phyloP scores from a whole-genome alignment of 2,329 filamentous ascomycete species.

The Hypoxylon sp. region DNA sequence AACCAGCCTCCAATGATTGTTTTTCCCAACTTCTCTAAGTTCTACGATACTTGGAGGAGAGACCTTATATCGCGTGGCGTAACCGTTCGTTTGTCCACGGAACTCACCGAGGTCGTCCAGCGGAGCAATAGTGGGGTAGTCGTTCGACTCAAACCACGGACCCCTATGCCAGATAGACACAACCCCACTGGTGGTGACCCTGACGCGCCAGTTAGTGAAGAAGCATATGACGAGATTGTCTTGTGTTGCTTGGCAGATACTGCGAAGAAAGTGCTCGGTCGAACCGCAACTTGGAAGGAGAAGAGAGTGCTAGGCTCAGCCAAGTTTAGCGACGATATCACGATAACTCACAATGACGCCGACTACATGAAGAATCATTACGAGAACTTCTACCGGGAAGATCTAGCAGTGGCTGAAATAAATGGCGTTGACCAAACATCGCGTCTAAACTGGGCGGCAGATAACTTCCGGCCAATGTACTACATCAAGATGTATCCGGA shows the following conservation, averaged over 20 bases:
- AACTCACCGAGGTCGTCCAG: slow-evolving; percentile 65
- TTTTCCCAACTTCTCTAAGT: slow-evolving; percentile 69
- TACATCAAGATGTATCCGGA: slow-evolving; percentile 70
- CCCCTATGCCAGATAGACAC: slow-evolving; percentile 52
- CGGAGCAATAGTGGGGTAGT: slow-evolving; percentile 66
- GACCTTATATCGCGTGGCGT: slow-evolving; percentile 65
- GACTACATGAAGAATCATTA: slow-evolving; percentile 78
- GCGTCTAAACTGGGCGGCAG: slow-evolving; percentile 60
- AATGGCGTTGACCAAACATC: slow-evolving; percentile 58
- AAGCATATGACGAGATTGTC: slow-evolving; percentile 76
- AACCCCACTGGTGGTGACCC: slow-evolving; percentile 53
- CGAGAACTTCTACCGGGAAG: slow-evolving; percentile 70
- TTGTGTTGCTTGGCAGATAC: slow-evolving; percentile 77
- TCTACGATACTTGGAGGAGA: slow-evolving; percentile 68
- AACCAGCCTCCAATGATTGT: slow-evolving; percentile 72
- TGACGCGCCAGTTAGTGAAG: slow-evolving; percentile 62
- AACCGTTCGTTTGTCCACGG: slow-evolving; percentile 67
- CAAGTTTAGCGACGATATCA: slow-evolving; percentile 79
- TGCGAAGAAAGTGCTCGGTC: slow-evolving; percentile 72
- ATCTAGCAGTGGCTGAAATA: slow-evolving; percentile 57
- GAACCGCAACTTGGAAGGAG: slow-evolving; percentile 72
- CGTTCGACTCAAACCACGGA: slow-evolving; percentile 61
- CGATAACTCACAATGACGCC: slow-evolving; percentile 76
- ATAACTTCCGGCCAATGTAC: slow-evolving; percentile 67
- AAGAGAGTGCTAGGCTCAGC: slow-evolving; percentile 78